Base-by-base conservation (phyloP, 805 yeast genomes). In the Hanseniaspora nectarophila region DNA sequence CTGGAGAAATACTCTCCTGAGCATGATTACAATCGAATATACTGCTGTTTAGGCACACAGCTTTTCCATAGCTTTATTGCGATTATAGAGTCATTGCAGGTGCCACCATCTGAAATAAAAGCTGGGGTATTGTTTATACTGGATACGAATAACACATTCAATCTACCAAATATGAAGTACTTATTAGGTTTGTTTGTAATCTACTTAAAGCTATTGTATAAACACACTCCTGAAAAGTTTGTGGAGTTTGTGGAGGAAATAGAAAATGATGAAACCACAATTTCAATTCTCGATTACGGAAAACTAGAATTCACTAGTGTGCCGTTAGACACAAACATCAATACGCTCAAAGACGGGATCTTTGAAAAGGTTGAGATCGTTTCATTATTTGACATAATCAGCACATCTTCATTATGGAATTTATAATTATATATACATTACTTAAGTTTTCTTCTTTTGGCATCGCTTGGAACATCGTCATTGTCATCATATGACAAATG, bases 41-140 rank as follows among this genome's bases (percentile, higher is more conserved):
- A 32, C 8, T 48, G 52, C 18, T 48, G 52, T 20, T 33, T 48
- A 18, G 52, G 52, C 5, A 48, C 52, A 5, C 45, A 40, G 5
- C n/a, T 48, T 13, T 48, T 48, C 16, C 52, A 48, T 20, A 48
- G 52, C 29, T 48, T 48, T 39, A 21, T 48, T 24, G 5, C 40
- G 13, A 48, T 48, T 4, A 21, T 48, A 4, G 52, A 48, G 20
- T 48, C 52, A 4, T n/a, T 48, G 26, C 21, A 21, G 4, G 43
- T 48, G 15, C 15, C 26, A 1, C n/a, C 18, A 8, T 9, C 18
- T 7, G 52, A 48, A 18, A 33, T 48, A 9, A 15, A 26, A 9
- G 40, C 31, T 24, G 20, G 38, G 1, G 39, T 48, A 12, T 5
- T 29, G 9, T 48, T 40, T 13, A 48, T 48, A 12, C 13, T 48